Base-by-base conservation (phyloP, 257 asterid genomes). In the Jasminum sambac region DNA sequence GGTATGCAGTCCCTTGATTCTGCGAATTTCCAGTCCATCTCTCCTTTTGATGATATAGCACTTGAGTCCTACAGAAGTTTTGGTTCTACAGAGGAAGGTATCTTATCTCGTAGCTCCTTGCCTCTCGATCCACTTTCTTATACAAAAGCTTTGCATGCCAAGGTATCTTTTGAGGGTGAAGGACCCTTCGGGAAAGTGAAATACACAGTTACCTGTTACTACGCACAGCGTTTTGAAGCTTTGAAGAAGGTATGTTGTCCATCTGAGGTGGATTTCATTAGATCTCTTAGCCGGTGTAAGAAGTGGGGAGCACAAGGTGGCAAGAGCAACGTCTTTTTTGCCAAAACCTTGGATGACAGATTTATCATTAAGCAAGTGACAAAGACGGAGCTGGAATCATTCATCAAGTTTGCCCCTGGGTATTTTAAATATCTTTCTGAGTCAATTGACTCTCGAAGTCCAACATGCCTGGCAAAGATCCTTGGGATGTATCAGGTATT, bases 351-450 rank as follows among this genome's bases (percentile, higher is more conserved):
- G n/a, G 76, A 72, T 37, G 76, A 72, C 5, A 57, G 76, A 37
- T 72, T 72, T 64, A 72, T 72, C 7, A 72, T 72, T 48, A 72
- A 72, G 57, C 76, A 72, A 83, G 97, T 94, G 42, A 91, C 96
- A 5, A 94, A 91, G 87, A 94, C 99, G 9, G 99, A 94, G 93
- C 87, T 94, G 72, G 99, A 94, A 69, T 94, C 99, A 3, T 94
- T 94, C 79, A 88, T 80, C 74, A 91, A 94, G 88, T 94, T 94
- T 72, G 97, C 97, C 60, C 95, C 99, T 43, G 85, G 65, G 9
- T 94, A 94, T 77, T 94, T 94, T 68, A 89, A 89, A 59, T 87
- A 94, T 79, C 83, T 90, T 71, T 89, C 96, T 6, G 92, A 90
- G 63, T 87, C 96, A 46, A 86, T 89, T 30, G 68, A 70, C 66